phyloP scores from a whole-genome alignment of 1,284 basidiomycete species.

The Trichosporon coremiiforme region DNA sequence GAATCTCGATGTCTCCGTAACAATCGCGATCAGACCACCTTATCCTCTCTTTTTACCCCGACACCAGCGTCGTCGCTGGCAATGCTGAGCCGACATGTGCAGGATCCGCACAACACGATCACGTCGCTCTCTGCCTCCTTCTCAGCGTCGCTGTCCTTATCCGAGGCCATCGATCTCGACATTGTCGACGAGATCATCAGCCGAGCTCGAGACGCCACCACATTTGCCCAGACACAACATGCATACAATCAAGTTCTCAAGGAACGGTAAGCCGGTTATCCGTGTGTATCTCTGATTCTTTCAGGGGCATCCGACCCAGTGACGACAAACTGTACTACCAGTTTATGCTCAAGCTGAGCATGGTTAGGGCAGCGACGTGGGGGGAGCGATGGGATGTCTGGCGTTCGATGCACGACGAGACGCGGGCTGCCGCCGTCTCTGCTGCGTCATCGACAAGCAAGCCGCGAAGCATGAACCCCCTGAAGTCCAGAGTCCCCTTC shows the following conservation, averaged over 20 bases:
- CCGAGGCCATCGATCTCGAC: conserved; percentile 47
- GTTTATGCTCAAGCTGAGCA: conserved; percentile 54
- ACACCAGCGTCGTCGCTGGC: background rate
- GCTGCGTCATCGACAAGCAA: background rate
- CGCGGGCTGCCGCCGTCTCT: background rate
- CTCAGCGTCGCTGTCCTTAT: conserved; percentile 38
- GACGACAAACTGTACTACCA: conserved; percentile 51
- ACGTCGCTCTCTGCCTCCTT: conserved; percentile 11
- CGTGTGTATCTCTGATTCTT: conserved; percentile 15
- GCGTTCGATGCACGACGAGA: conserved; percentile 27
- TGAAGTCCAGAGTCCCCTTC: conserved; percentile 44
- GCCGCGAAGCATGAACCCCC: conserved; percentile 19
- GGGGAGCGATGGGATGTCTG: conserved; percentile 54
- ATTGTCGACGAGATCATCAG: conserved; percentile 50
- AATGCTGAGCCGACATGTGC: conserved; percentile 35
- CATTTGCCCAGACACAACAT: conserved; percentile 46
- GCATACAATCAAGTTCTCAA: conserved; percentile 46
- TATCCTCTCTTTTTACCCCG: background rate
- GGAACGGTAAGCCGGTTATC: conserved; percentile 38
- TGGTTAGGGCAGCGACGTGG: conserved; percentile 52
- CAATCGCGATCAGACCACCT: conserved; percentile 1
- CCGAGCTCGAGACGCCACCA: conserved; percentile 43
- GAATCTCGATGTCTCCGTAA: background rate
- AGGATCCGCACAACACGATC: conserved; percentile 22
- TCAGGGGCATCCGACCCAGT: conserved; percentile 45